Base-by-base conservation (phyloP, 2,329 filamentous ascomycete species). In the Gnomoniopsis smithogilvyi region DNA sequence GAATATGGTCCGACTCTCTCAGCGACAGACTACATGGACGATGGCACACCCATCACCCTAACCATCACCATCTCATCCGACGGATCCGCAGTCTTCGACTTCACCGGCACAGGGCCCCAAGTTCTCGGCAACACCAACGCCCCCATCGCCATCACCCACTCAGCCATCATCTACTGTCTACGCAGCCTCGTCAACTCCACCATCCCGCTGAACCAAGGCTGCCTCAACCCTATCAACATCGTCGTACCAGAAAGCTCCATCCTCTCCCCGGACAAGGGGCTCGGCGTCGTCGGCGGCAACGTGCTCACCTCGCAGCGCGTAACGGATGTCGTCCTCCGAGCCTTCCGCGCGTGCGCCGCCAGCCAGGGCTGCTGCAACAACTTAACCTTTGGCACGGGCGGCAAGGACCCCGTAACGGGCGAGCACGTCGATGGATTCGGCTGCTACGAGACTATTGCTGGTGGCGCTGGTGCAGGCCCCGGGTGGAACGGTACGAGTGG, bases 231-330 rank as follows among this genome's bases (percentile, higher is more conserved):
- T 0, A 67, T 73, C 8, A 65, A 69, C 6, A 70, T 75, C 22
- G 57, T 62, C 8, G 64, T 72, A 0, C 72, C 73, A 1, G 54
- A 62, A 21, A 68, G 69, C 12, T 67, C 64, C 1, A 64, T 74
- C 30, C 66, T 75, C 0, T 71, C 72, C 48, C 71, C 72, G 0
- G 65, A 54, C 46, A 52, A 53, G 41, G 63, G 1, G 61, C 69
- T 1, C 53, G 72, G 67, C 2, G 70, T 73, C 1, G 68, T 74
- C 51, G 71, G 70, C 36, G 89, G 89, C n/a, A 91, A 91, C 65
- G 89, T 91, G 0, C 63, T 72, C 2, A 69, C 69, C 2, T 69
- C 67, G 4, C 70, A 72, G 54, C 66, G 70, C 17, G 67, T 72
- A 0, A 67, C 70, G 1, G 70, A 72, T 19, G 56, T 66, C 0